Evolutionary conservation across 106 monocot species (phyloP).

Genomic region (Dioscorea zingiberensis): DNA sequence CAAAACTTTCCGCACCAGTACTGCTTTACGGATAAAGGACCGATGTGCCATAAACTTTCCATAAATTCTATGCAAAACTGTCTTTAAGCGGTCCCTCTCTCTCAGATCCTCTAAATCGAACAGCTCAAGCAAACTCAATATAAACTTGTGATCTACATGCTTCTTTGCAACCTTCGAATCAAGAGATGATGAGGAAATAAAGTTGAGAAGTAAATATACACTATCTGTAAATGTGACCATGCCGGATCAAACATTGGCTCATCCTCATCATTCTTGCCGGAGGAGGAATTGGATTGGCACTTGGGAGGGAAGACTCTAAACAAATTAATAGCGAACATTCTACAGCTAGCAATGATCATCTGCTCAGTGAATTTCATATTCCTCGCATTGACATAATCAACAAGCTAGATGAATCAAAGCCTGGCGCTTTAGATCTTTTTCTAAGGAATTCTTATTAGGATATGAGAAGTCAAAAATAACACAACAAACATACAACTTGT

Average conservation of each 20-base stretch:
- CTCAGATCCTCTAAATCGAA: slow-evolving; percentile 63
- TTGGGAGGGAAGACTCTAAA: slow-evolving; percentile 50
- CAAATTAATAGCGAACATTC: slow-evolving; percentile 35
- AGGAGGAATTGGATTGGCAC: slow-evolving; percentile 4
- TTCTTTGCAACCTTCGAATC: slow-evolving; percentile 42
- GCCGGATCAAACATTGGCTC: slow-evolving; percentile 58
- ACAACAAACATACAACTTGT: slow-evolving; percentile 44
- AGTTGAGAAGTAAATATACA: slow-evolving; percentile 43
- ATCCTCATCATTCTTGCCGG: slow-evolving; percentile 38
- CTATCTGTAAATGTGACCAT: slow-evolving; percentile 47
- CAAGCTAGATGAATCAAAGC: slow-evolving; percentile 29
- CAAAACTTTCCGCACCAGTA: too few relatives aligned
- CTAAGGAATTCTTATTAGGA: slow-evolving; percentile 23
- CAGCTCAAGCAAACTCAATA: slow-evolving; percentile 33
- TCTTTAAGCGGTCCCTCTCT: slow-evolving; percentile 51
- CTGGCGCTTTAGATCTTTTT: slow-evolving; percentile 41
- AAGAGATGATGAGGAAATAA: slow-evolving; percentile 31
- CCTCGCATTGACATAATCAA: slow-evolving; percentile 17
- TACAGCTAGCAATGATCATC: slow-evolving; percentile 33
- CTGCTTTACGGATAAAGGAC: slow-evolving; percentile 45
- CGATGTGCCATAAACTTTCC: slow-evolving; percentile 62
- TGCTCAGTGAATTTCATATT: slow-evolving; percentile 25
- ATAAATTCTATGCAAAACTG: slow-evolving; percentile 45
- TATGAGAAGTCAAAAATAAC: slow-evolving; percentile 39
- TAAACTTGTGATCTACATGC: slow-evolving; percentile 39